These are phyloP conservation scores for Mrakia gelida DNA, from an alignment of 768 basidiomycete genomes.

Conservation along the genomic window DNA sequence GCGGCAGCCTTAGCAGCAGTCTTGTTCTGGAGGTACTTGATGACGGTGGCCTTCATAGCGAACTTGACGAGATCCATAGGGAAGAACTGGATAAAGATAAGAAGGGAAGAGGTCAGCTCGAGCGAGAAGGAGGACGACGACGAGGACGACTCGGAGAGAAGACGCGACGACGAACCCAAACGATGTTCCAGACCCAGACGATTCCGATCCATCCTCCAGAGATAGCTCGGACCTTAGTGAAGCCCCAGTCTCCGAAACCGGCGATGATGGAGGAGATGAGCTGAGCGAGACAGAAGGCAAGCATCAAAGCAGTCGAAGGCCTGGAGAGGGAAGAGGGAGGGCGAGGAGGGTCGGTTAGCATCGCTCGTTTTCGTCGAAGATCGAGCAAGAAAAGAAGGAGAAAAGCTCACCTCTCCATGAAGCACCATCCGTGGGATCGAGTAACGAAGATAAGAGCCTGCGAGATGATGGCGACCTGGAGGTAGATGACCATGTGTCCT, in stretches of 20 bases:
- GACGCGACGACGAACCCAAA: constrained; percentile 47
- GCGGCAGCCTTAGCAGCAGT: constrained; percentile 38
- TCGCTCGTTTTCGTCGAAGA: background rate
- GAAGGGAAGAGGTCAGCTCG: constrained; percentile 16
- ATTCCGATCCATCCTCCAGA: constrained; percentile 97
- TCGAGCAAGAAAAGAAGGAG: background rate
- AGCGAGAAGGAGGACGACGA: background rate
- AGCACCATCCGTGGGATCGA: constrained; percentile 91
- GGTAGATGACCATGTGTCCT: constrained; percentile 46
- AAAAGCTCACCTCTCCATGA: constrained; percentile 66
- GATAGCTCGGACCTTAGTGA: constrained; percentile 73
- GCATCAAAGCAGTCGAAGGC: constrained; percentile 79
- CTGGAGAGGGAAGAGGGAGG: background rate
- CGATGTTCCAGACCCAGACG: constrained; percentile 77
- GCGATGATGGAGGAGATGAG: constrained; percentile 94
- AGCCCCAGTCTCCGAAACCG: constrained; percentile 87
- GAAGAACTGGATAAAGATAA: constrained; percentile 74
- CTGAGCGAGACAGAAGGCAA: constrained; percentile 89
- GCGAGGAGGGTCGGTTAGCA: background rate
- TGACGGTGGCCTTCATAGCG: constrained; percentile 87
- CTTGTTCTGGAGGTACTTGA: constrained; percentile 72
- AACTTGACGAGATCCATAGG: constrained; percentile 96
- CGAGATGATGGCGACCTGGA: constrained; percentile 87
- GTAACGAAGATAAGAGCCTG: constrained; percentile 97
- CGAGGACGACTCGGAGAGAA: background rate